A percentile compares a stretch with the other conserved stretches of the same genome.
phyloP scores from a whole-genome alignment of 2,329 filamentous ascomycete species.

The Mollisia scopiformis region DNA sequence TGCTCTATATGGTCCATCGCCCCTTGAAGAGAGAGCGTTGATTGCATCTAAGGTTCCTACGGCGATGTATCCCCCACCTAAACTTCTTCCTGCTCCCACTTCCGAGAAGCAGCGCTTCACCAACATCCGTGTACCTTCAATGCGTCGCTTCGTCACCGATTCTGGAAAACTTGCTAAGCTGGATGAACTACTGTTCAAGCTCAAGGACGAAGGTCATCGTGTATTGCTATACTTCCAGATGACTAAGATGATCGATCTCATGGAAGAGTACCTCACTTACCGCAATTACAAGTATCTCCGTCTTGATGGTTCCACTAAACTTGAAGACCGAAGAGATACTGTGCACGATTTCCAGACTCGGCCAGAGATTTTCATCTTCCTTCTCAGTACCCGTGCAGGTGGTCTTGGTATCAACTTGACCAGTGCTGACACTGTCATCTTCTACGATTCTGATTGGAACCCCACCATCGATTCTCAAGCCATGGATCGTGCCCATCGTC shows the following conservation, averaged over 20 bases:
- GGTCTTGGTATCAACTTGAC: slow-evolving; percentile 98
- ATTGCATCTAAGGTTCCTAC: slow-evolving; percentile 73
- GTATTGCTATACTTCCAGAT: slow-evolving; percentile 99
- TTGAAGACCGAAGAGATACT: slow-evolving; percentile 95
- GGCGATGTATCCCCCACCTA: slow-evolving; percentile 61
- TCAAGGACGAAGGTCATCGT: slow-evolving; percentile 91
- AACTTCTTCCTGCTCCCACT: slow-evolving; percentile 76
- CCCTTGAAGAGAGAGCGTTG: slow-evolving; percentile 71
- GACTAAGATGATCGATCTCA: slow-evolving; percentile 99
- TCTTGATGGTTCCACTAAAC: slow-evolving; percentile 93
- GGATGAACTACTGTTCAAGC: slow-evolving; percentile 81
- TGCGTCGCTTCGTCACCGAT: slow-evolving; percentile 97
- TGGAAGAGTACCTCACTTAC: slow-evolving; percentile 98
- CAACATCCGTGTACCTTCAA: slow-evolving; percentile 90
- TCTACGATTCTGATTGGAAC: slow-evolving; percentile 99
- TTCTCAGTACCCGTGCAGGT: slow-evolving; percentile 93
- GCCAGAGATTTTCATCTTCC: slow-evolving; percentile 95
- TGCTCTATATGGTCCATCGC: slow-evolving; percentile 68
- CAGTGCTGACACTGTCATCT: slow-evolving; percentile 96
- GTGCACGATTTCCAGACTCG: slow-evolving; percentile 95
- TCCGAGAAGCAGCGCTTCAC: slow-evolving; percentile 85
- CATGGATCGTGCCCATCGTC: slow-evolving; percentile 97
- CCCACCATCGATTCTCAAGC: slow-evolving; percentile 98
- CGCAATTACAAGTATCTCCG: slow-evolving; percentile 99
- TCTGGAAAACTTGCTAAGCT: slow-evolving; percentile 94